Evolutionary conservation across 163 green algal genomes (phyloP).

Genomic region (Chlorella variabilis): DNA sequence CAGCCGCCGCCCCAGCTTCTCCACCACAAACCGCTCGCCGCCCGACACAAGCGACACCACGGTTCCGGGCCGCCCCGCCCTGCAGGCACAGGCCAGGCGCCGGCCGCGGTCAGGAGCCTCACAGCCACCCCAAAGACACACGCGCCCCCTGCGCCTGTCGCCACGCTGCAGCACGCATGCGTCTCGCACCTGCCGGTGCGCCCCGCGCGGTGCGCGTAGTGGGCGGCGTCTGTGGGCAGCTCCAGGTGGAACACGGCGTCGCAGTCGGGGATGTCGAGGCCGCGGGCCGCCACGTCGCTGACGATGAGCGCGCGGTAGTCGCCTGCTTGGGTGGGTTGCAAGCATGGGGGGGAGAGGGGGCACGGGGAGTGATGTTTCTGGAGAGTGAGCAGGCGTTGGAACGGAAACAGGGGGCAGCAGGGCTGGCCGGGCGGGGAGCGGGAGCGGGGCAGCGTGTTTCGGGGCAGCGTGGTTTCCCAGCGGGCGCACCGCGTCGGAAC

Average conservation of each 20-base stretch:
- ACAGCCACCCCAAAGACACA: no score
- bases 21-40: slow-evolving; percentile 81
- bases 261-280: slow-evolving; percentile 86
- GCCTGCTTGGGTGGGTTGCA: not conserved
- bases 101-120: no score
- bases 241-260: slow-evolving; percentile 95
- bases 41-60: slow-evolving; percentile 75
- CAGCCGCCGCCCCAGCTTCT: slow-evolving; percentile 76
- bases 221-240: slow-evolving; percentile 83
- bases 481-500: slow-evolving; percentile 70
- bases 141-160: no score
- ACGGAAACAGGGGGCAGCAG: not conserved
- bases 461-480: no score
- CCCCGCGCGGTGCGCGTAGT: slow-evolving; percentile 96
- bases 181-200: slow-evolving; percentile 78
- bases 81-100: no score
- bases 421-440: no score
- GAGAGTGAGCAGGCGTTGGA: not conserved
- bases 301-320: slow-evolving; percentile 80
- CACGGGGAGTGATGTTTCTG: no score
- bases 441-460: not conserved
- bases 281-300: slow-evolving; percentile 91
- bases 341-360: no score
- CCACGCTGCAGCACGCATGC: no score
- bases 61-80: slow-evolving; percentile 55